Percentiles rank a stretch among this genome's conserved stretches.
Evolutionary conservation across 83 land plant genomes (phyloP).

Genomic region (Picea mariana): DNA sequence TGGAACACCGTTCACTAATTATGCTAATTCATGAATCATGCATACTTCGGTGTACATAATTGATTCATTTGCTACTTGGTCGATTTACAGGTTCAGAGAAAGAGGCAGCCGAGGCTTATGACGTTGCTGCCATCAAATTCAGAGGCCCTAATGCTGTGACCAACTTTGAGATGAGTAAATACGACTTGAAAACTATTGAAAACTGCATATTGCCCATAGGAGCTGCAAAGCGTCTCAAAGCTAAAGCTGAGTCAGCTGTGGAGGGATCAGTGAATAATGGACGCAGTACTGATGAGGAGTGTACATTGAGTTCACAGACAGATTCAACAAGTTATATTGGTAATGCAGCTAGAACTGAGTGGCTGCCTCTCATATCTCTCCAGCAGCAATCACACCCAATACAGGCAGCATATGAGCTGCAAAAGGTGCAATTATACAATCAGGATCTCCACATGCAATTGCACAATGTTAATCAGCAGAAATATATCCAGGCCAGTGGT

Average conservation of each 20-base stretch:
- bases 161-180: conserved; percentile 83
- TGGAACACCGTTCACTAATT: too few relatives aligned
- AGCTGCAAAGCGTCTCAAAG: not conserved
- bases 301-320: conserved; percentile 9
- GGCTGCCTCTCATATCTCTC: not conserved
- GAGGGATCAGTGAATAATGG: too few relatives aligned
- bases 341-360: not conserved
- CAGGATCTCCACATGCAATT: not conserved
- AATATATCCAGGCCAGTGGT: conserved; percentile 6
- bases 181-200: too few relatives aligned
- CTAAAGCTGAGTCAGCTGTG: too few relatives aligned
- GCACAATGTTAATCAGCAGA: not conserved
- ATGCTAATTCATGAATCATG: not conserved
- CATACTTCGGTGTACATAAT: too few relatives aligned
- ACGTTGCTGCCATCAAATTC: conserved; percentile 86
- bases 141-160: conserved; percentile 80
- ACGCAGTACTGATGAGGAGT: too few relatives aligned
- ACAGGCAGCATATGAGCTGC: not conserved
- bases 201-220: not conserved
- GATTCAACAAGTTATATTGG: not conserved
- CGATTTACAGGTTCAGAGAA: conserved; percentile 65
- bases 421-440: conserved; percentile 2
- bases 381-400: not conserved
- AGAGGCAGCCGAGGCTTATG: conserved; percentile 88
- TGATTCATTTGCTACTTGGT: too few relatives aligned